phyloP scores from a whole-genome alignment of 2,329 filamentous ascomycete species.

The Aquanectria penicillioides region DNA sequence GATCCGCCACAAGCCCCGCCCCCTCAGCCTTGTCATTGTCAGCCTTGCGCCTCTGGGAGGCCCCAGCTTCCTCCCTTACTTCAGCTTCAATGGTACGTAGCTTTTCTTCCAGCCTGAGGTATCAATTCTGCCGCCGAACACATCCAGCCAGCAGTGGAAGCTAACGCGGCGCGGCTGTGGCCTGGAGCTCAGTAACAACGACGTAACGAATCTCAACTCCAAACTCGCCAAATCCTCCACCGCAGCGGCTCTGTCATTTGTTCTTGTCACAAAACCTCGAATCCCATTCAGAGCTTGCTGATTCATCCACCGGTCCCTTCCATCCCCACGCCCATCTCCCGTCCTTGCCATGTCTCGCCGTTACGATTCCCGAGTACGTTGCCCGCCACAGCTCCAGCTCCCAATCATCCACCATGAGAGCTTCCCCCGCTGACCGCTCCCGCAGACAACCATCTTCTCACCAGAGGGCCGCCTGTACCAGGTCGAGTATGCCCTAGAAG shows the following conservation, averaged over 20 bases:
- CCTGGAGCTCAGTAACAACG: constrained; percentile 54
- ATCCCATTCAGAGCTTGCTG: constrained; percentile 9
- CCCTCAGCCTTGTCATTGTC: not conserved
- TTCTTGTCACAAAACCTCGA: not conserved
- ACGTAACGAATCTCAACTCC: constrained; percentile 29
- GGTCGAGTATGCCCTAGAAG: constrained; percentile 98
- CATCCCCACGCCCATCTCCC: constrained; percentile 4
- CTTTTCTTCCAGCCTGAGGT: constrained; percentile 35
- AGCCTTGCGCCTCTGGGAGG: not conserved
- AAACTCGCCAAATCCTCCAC: constrained; percentile 29
- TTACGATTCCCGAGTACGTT: constrained; percentile 93
- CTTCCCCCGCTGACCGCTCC: constrained; percentile 35
- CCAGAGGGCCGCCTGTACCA: constrained; percentile 98
- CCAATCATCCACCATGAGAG: constrained; percentile 5
- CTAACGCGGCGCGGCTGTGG: constrained; percentile 52
- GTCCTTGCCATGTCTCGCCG: constrained; percentile 83
- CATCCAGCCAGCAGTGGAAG: constrained; percentile 35
- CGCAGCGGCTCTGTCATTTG: constrained; percentile 17
- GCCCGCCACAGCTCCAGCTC: constrained; percentile 32
- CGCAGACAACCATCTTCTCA: constrained; percentile 99
- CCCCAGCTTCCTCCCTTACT: constrained; percentile 6
- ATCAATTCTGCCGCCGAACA: constrained; percentile 24
- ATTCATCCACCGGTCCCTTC: constrained; percentile 9
- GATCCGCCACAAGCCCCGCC: not conserved
- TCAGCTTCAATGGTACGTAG: constrained; percentile 3